Conservation (phyloP, 73 alveolate genomes). For the Paraurostyla sp. region DNA sequence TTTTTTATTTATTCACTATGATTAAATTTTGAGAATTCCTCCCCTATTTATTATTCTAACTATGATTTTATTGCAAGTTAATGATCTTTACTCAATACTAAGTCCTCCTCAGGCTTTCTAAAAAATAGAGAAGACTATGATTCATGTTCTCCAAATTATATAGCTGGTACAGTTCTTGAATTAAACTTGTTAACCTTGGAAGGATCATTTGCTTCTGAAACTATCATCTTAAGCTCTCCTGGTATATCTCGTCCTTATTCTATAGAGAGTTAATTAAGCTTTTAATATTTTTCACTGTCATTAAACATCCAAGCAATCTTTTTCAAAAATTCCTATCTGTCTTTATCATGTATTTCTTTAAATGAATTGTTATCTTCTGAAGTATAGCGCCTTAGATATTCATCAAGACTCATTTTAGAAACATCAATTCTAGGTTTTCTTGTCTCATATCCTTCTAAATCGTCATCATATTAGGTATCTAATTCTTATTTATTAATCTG, state of each 20-base stretch:
- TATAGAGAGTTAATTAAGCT: slow-evolving; percentile 2
- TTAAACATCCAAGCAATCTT: slow-evolving; percentile 48
- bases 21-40: neutral
- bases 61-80: slow-evolving; percentile 9
- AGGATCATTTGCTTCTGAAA: neutral
- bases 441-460: neutral
- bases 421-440: neutral
- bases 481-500: neutral
- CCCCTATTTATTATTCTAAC: neutral
- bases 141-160: slow-evolving; percentile 2
- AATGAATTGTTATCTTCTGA: slow-evolving; percentile 29
- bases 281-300: neutral
- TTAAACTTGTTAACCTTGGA: neutral
- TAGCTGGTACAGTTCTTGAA: slow-evolving; percentile 23
- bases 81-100: neutral
- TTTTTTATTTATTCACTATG: neutral
- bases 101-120: slow-evolving; percentile 30
- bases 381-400: slow-evolving; percentile 2
- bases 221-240: neutral
- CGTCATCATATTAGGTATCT: neutral
- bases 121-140: neutral
- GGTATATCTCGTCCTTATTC: neutral
- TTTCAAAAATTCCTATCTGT: slow-evolving; percentile 3
- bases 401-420: slow-evolving; percentile 32
- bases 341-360: slow-evolving; percentile 1